These are phyloP conservation scores for Lecanoromycetidae sp. DNA, from an alignment of 2,329 filamentous ascomycete species.

Conservation along the genomic window DNA sequence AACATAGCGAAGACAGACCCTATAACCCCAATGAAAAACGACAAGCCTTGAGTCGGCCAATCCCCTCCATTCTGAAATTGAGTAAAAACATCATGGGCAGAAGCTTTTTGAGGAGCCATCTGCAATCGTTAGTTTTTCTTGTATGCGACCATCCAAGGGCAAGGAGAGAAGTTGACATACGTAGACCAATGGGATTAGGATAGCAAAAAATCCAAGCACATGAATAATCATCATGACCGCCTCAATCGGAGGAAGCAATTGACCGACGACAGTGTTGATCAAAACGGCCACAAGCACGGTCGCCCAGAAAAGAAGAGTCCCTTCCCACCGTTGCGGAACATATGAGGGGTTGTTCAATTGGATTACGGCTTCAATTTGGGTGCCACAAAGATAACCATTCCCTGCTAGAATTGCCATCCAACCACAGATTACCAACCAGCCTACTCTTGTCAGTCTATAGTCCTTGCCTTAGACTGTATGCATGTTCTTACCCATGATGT, in stretches of 20 bases:
- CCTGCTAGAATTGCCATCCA: neutral
- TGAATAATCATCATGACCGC: constrained; percentile 40
- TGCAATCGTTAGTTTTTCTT: too few species aligned
- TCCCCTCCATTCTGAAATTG: constrained; percentile 20
- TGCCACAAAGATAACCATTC: constrained; percentile 4
- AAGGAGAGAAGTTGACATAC: constrained; percentile 23
- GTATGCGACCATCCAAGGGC: too few species aligned
- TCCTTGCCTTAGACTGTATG: neutral
- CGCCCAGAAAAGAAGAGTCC: constrained; percentile 3
- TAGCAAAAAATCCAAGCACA: constrained; percentile 32
- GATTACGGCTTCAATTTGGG: constrained; percentile 4
- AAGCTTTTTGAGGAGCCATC: too few species aligned
- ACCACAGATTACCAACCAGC: constrained; percentile 1
- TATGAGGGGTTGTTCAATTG: neutral
- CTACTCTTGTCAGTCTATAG: constrained; percentile 16
- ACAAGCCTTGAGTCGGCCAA: constrained; percentile 20
- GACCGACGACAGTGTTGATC: constrained; percentile 18
- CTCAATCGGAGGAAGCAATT: constrained; percentile 39
- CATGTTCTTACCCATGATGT: constrained; percentile 27
- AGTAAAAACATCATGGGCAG: constrained; percentile 18
- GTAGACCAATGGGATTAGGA: constrained; percentile 29
- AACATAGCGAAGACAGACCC: constrained; percentile 1
- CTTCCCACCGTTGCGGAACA: constrained; percentile 4
- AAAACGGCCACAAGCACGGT: constrained; percentile 14
- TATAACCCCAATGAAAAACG: constrained; percentile 21